Percentiles rank a stretch among this genome's conserved stretches.
Evolutionary conservation across 768 basidiomycete genomes (phyloP).

Genomic region (Atractiella rhizophila): DNA sequence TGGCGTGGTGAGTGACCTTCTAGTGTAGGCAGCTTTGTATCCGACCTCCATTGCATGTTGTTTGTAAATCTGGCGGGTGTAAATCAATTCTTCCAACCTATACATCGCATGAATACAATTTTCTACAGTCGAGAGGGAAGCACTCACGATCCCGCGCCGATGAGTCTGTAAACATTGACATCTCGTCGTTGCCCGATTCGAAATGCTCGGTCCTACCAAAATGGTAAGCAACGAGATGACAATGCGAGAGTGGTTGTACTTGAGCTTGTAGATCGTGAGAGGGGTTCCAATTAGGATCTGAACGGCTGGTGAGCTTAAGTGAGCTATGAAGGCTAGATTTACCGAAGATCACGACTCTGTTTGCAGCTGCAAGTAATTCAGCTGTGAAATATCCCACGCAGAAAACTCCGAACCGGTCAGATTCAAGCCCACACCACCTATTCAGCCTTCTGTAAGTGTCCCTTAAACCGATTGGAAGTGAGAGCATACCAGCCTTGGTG

Average conservation of each 20-base stretch:
- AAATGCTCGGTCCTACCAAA: slow-evolving; percentile 29
- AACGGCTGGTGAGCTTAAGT: too few species aligned
- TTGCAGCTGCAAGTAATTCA: slow-evolving; percentile 73
- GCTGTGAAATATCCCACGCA: too few species aligned
- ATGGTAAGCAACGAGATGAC: neutral
- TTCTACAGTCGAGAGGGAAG: too few species aligned
- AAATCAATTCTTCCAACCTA: slow-evolving; percentile 73
- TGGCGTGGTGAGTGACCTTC: slow-evolving; percentile 2
- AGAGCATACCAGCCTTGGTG: slow-evolving; percentile 69
- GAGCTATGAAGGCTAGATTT: too few species aligned
- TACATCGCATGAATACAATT: too few species aligned
- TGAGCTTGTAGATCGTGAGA: slow-evolving; percentile 83
- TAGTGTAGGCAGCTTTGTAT: slow-evolving; percentile 1
- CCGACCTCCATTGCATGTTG: slow-evolving; percentile 6
- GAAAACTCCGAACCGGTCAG: too few species aligned
- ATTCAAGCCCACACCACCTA: slow-evolving; percentile 75
- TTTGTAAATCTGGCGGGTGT: slow-evolving; percentile 38
- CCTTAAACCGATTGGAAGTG: slow-evolving; percentile 75
- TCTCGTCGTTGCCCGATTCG: slow-evolving; percentile 67
- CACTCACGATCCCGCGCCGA: slow-evolving; percentile 68
- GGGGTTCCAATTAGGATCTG: slow-evolving; percentile 29
- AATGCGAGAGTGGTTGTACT: slow-evolving; percentile 21
- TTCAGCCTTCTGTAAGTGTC: too few species aligned
- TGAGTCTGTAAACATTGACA: slow-evolving; percentile 54
- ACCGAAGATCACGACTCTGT: slow-evolving; percentile 83